These are phyloP conservation scores for Backusella parvicylindrica DNA, from an alignment of 192 early-diverging fungal species.

Conservation along the genomic window DNA sequence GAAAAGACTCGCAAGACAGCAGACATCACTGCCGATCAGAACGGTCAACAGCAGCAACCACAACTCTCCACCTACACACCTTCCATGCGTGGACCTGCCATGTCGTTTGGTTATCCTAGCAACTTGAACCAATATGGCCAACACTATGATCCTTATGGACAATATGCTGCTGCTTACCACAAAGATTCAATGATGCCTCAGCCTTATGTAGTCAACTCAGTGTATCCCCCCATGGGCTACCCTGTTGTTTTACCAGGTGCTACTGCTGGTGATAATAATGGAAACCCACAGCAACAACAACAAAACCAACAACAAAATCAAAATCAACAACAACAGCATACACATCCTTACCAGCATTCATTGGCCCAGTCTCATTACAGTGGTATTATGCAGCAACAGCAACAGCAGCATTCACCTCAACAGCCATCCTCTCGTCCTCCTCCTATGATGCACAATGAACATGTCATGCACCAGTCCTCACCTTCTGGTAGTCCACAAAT, in stretches of 20 bases:
- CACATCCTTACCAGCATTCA: constrained; percentile 1
- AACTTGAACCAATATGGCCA: constrained; percentile 18
- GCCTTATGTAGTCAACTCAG: constrained; percentile 19
- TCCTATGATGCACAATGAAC: constrained; percentile 2
- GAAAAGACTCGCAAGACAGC: not conserved
- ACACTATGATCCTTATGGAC: not conserved
- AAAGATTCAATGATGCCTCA: constrained; percentile 18
- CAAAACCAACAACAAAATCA: constrained; percentile 11
- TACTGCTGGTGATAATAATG: not conserved
- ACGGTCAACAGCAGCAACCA: too few species aligned
- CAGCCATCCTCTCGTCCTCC: constrained; percentile 16
- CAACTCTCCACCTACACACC: constrained; percentile 2
- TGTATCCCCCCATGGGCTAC: constrained; percentile 15
- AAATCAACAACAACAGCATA: constrained; percentile 5
- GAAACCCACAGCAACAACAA: constrained; percentile 11
- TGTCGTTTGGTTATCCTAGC: constrained; percentile 12
- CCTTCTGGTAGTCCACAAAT: constrained; percentile 9
- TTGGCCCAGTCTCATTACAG: not conserved
- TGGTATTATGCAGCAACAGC: not conserved
- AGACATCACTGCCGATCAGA: not conserved
- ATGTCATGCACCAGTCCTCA: constrained; percentile 5
- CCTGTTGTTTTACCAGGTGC: constrained; percentile 9
- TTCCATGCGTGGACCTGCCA: constrained; percentile 10
- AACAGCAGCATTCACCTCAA: not conserved
- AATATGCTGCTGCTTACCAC: constrained; percentile 16